A percentile compares a stretch with the other conserved stretches of the same genome.
Conservation (phyloP, 768 basidiomycete species). For the Rhizopogon sp. region DNA sequence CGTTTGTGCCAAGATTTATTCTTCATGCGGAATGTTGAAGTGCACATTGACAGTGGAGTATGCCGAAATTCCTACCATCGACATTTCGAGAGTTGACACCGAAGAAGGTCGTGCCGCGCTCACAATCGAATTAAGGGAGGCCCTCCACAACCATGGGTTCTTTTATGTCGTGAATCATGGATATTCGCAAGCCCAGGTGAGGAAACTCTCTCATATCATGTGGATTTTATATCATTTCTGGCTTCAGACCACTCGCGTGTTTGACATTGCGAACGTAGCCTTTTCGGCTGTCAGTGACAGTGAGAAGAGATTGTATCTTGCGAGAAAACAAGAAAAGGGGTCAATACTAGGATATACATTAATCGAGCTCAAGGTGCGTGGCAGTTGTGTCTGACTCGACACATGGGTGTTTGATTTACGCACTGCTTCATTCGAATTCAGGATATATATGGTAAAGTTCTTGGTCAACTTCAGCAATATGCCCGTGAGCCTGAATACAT, state of each 20-base stretch:
- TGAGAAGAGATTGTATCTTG: constrained; percentile 39
- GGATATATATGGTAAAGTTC: constrained; percentile 58
- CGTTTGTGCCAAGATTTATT: constrained; percentile 22
- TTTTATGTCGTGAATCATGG: constrained; percentile 36
- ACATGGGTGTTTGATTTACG: not conserved
- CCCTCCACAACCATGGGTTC: constrained; percentile 40
- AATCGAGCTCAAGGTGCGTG: constrained; percentile 41
- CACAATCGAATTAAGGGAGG: constrained; percentile 37
- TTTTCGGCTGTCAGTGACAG: constrained; percentile 35
- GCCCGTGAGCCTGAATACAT: constrained; percentile 36
- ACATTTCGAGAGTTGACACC: constrained; percentile 37
- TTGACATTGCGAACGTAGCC: constrained; percentile 44
- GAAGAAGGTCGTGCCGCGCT: constrained; percentile 33
- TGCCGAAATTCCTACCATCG: constrained; percentile 50
- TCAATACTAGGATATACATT: constrained; percentile 51
- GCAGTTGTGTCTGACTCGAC: not conserved
- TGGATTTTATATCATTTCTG: not conserved
- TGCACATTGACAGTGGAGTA: constrained; percentile 34
- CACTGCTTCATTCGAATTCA: constrained; percentile 14
- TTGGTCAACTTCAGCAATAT: constrained; percentile 60
- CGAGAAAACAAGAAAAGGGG: constrained; percentile 36
- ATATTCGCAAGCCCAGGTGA: constrained; percentile 33
- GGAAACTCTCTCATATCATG: not conserved
- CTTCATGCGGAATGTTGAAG: not conserved
- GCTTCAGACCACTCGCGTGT: constrained; percentile 38